Percentiles rank a stretch among this genome's conserved stretches.
Evolutionary conservation across 208 protist genomes (phyloP).

Genomic region (Trichomonas tenax): DNA sequence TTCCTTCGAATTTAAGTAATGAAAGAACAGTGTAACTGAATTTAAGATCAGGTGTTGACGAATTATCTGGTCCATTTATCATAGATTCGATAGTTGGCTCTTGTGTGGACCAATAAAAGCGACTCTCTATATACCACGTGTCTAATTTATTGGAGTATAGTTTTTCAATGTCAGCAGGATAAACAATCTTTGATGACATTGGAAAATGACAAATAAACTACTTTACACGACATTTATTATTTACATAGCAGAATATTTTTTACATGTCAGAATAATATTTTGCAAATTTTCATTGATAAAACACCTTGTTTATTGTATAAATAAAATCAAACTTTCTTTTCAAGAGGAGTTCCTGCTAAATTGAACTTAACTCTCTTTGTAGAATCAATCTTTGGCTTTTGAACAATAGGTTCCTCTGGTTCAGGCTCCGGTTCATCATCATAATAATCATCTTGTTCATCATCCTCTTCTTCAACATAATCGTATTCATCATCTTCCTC

Average conservation of each 20-base stretch:
- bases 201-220: no score
- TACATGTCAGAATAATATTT: no score
- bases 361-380: neutral
- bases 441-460: neutral
- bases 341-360: neutral
- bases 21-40: neutral
- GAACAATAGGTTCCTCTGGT: neutral
- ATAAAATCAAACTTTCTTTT: neutral
- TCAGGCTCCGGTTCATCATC: neutral
- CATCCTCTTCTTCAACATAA: neutral
- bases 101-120: constrained; percentile 18
- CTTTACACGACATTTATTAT: no score
- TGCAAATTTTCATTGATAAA: no score
- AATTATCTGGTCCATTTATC: neutral
- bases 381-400: no score
- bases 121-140: neutral
- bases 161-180: neutral
- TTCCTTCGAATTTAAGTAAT: neutral
- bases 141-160: neutral
- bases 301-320: no score
- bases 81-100: neutral
- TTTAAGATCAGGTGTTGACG: neutral
- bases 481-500: neutral
- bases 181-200: neutral
- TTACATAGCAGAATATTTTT: no score